A percentile compares a stretch with the other conserved stretches of the same genome.
Evolutionary conservation across 2,329 filamentous ascomycete genomes (phyloP).

Genomic region (Pseudonectria foliicola): DNA sequence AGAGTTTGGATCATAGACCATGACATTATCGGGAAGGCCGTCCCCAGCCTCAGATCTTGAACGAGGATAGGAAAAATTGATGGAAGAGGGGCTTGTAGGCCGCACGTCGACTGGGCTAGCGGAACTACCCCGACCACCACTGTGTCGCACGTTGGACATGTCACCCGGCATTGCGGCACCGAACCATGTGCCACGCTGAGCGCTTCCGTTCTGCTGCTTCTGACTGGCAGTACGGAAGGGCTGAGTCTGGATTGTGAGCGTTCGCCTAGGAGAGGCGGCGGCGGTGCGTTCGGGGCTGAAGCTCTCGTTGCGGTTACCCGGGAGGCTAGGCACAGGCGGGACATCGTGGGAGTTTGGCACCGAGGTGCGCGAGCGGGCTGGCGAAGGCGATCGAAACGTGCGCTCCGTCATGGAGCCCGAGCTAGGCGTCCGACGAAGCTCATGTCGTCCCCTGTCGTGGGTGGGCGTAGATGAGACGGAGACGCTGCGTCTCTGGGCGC

Average conservation of each 20-base stretch:
- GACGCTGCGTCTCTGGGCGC: slow-evolving; percentile 64
- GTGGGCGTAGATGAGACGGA: slow-evolving; percentile 64
- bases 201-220: slow-evolving; percentile 32
- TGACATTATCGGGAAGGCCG: slow-evolving; percentile 28
- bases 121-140: slow-evolving; percentile 33
- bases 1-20: slow-evolving; percentile 61
- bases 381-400: slow-evolving; percentile 76
- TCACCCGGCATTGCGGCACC: slow-evolving; percentile 37
- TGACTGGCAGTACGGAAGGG: slow-evolving; percentile 49
- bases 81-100: slow-evolving; percentile 40
- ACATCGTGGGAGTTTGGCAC: slow-evolving; percentile 37
- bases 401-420: slow-evolving; percentile 80
- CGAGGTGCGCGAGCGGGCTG: slow-evolving; percentile 31
- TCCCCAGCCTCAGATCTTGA: slow-evolving; percentile 33
- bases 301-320: slow-evolving; percentile 40
- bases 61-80: slow-evolving; percentile 54
- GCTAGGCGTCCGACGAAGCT: slow-evolving; percentile 60
- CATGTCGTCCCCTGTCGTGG: slow-evolving; percentile 33
- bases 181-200: slow-evolving; percentile 41
- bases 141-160: slow-evolving; percentile 36
- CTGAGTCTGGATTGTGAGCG: slow-evolving; percentile 38
- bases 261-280: slow-evolving; percentile 29
- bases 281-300: slow-evolving; percentile 17
- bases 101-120: slow-evolving; percentile 27
- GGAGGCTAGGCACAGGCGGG: slow-evolving; percentile 72